Evolutionary conservation across 306 rosid species (phyloP), one percentile per base, ranked within the genome.

Genomic region (Chamaecrista fasciculata): DNA sequence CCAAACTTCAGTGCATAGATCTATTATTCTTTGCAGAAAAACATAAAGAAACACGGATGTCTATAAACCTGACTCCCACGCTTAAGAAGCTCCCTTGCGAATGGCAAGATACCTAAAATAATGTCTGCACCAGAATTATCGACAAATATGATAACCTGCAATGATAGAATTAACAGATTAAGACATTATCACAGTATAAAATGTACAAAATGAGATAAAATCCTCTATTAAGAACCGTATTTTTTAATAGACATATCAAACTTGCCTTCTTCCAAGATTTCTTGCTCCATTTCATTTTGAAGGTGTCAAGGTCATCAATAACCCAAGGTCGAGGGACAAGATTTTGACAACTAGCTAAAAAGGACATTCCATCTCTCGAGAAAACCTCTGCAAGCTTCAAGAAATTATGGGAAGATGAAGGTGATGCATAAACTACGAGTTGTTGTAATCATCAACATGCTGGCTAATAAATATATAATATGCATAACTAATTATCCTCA

Each of bases 81-180:
- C 33, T 78, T 83, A 67, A 94, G 95, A 66, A 94, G 88, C 87
- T 94, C 98, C 82, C 97, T 90, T 66, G 94, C 97, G 82, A 94
- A 94, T 56, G 98, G 98, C 51, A 94, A 75, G 72, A 94, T 90
- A 39, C 98, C 98, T 82, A 94, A 85, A 77, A 94, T 84, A 25
- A 94, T 78, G 83, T 94, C 98, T 8, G 97, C 98, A 73, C 98
- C 98, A 40, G 98, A 94, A 82, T 94, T 94, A 79, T 90, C 98
- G 43, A 94, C 97, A 88, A 94, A 94, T 73, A 94, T 94, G 80
- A 94, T 74, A 70, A 79, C 97, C 98, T 94, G 86, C 46, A 19
- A 73, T 31, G 26, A 46, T 64, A 83, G 47, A 19, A 62, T 56
- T 16, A 73, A 66, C 6, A 58, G 23, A 65, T 84, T 55, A 81